These are phyloP conservation scores for Eremomyces bilateralis DNA, from an alignment of 495 filamentous ascomycete species.

Conservation along the genomic window DNA sequence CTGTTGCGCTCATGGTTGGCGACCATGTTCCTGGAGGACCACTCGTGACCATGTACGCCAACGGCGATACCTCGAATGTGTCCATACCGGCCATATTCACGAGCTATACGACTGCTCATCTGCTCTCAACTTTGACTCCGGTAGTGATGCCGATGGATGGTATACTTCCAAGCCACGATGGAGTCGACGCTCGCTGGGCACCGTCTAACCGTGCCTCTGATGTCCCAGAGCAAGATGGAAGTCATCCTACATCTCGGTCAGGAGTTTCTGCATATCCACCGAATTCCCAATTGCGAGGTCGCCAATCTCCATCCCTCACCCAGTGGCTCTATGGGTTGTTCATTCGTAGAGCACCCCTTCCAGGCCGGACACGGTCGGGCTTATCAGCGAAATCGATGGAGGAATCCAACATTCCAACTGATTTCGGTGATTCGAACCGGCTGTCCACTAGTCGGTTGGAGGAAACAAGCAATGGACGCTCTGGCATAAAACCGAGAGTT, in stretches of 20 bases:
- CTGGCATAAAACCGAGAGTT: no score
- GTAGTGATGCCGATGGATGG: constrained; percentile 21
- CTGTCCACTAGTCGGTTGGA: no score
- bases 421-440: no score
- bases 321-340: no score
- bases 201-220: constrained; percentile 17
- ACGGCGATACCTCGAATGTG: constrained; percentile 83
- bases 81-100: constrained; percentile 90
- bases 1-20: constrained; percentile 75
- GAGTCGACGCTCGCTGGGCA: constrained; percentile 27
- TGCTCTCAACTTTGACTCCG: constrained; percentile 80
- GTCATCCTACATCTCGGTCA: not conserved
- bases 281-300: no score
- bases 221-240: not conserved
- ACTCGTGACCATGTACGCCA: constrained; percentile 90
- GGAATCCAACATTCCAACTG: no score
- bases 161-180: no score
- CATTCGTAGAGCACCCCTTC: no score
- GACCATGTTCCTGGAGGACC: constrained; percentile 72
- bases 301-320: no score
- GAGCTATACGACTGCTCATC: constrained; percentile 78
- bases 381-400: no score
- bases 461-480: no score
- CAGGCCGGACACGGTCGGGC: no score
- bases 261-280: not conserved